A percentile compares a stretch with the other conserved stretches of the same genome.
These are phyloP conservation scores for Aspergillus kassunensis DNA, from an alignment of 495 filamentous ascomycete genomes.

Conservation along the genomic window DNA sequence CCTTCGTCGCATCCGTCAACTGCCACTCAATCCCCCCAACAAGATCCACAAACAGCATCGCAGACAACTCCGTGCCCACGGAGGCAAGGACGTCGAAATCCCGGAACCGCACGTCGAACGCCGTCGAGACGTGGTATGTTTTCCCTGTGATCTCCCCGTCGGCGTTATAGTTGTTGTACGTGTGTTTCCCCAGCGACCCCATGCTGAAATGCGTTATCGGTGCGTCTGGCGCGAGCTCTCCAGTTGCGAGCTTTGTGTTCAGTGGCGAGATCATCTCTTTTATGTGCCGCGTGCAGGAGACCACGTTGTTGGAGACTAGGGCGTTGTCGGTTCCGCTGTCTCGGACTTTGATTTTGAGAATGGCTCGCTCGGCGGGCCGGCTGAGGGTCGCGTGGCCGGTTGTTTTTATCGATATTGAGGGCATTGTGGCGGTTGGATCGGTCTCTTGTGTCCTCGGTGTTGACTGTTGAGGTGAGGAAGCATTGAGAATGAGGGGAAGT, in stretches of 20 bases:
- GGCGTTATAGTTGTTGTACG: background rate
- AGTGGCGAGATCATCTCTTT: background rate
- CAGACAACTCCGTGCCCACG: background rate
- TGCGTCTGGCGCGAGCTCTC: background rate
- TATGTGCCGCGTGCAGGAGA: background rate
- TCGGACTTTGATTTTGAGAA: background rate
- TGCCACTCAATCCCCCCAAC: background rate
- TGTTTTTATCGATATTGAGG: background rate
- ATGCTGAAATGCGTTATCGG: background rate
- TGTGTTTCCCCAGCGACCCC: background rate
- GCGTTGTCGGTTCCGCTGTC: background rate
- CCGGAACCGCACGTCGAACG: background rate
- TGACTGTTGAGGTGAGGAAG: background rate
- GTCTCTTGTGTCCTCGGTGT: background rate
- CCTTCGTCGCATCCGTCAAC: slow-evolving; percentile 1
- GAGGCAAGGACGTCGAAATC: background rate
- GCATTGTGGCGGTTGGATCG: background rate
- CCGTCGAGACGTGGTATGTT: background rate
- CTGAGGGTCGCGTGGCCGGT: background rate
- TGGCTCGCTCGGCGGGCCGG: slow-evolving; percentile 3
- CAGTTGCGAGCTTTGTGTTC: background rate
- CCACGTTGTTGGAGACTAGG: background rate
- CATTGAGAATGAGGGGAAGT: no score
- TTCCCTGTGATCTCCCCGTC: background rate
- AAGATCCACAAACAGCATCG: background rate